phyloP scores from a whole-genome alignment of 106 monocot species.

The Allium sativum region DNA sequence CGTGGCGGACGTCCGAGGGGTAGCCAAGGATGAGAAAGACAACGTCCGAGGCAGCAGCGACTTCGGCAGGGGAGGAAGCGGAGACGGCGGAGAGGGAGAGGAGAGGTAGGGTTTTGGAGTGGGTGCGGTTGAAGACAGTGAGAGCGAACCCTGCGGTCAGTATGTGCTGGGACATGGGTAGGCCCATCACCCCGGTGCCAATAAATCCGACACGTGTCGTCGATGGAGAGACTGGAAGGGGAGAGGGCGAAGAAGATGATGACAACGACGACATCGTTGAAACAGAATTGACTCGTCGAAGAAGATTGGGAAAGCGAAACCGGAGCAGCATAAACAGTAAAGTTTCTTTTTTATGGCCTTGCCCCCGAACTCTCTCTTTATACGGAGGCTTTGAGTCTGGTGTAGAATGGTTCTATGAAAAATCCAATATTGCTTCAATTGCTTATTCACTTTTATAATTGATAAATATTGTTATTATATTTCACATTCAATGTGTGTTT shows the following conservation, averaged over 20 bases:
- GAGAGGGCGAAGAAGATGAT: not conserved
- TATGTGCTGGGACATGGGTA: slow-evolving; percentile 74
- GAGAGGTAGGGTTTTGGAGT: slow-evolving; percentile 57
- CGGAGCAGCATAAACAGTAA: slow-evolving; percentile 10
- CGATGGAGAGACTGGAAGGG: slow-evolving; percentile 12
- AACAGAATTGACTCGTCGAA: slow-evolving; percentile 7
- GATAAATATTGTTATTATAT: no score
- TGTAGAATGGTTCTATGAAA: no score
- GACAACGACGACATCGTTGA: slow-evolving; percentile 3
- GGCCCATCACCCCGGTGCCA: slow-evolving; percentile 85
- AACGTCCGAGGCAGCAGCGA: slow-evolving; percentile 55
- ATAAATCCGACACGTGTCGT: slow-evolving; percentile 69
- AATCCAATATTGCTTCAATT: no score
- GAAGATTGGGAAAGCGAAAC: slow-evolving; percentile 8
- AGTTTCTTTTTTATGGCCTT: no score
- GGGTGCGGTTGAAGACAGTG: slow-evolving; percentile 85
- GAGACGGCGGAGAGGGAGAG: slow-evolving; percentile 42
- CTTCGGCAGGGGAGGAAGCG: slow-evolving; percentile 48
- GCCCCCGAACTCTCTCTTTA: no score
- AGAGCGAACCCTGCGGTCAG: slow-evolving; percentile 65
- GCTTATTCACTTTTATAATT: no score
- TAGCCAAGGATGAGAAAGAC: slow-evolving; percentile 80
- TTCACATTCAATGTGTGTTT: no score
- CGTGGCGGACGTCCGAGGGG: slow-evolving; percentile 74
- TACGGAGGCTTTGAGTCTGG: no score